Conservation (phyloP, 108 stramenopile species). For the Nannochloropsis salina region DNA sequence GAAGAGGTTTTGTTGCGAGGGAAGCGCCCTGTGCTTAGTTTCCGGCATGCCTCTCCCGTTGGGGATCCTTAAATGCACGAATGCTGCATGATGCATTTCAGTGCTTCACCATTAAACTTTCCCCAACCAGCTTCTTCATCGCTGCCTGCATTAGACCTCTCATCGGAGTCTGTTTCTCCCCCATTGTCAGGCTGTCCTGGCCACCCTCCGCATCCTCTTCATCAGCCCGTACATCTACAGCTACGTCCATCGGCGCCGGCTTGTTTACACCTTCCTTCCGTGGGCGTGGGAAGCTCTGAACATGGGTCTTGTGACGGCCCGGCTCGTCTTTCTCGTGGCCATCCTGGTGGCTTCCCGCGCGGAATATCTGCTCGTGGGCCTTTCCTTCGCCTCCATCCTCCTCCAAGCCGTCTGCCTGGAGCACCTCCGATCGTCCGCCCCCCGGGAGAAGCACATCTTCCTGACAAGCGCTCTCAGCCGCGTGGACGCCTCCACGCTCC, state of each 20-base stretch:
- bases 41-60: too few species aligned
- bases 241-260: neutral
- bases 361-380: neutral
- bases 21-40: too few species aligned
- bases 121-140: too few species aligned
- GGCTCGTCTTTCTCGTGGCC: neutral
- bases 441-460: neutral
- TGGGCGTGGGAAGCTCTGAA: neutral
- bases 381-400: neutral
- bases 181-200: neutral
- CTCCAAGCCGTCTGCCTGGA: slow-evolving; percentile 17
- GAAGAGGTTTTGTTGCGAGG: too few species aligned
- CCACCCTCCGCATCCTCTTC: neutral
- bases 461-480: neutral
- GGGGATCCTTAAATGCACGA: too few species aligned
- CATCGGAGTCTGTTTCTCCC: neutral
- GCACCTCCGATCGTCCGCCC: slow-evolving; percentile 16
- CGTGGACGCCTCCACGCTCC: neutral
- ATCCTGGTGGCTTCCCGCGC: neutral
- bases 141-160: too few species aligned
- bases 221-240: neutral
- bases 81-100: too few species aligned
- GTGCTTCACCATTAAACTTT: too few species aligned
- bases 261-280: neutral
- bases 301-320: neutral